Evolutionary conservation across 75 land plant species (phyloP).

Genomic region (Cunninghamia lanceolata): DNA sequence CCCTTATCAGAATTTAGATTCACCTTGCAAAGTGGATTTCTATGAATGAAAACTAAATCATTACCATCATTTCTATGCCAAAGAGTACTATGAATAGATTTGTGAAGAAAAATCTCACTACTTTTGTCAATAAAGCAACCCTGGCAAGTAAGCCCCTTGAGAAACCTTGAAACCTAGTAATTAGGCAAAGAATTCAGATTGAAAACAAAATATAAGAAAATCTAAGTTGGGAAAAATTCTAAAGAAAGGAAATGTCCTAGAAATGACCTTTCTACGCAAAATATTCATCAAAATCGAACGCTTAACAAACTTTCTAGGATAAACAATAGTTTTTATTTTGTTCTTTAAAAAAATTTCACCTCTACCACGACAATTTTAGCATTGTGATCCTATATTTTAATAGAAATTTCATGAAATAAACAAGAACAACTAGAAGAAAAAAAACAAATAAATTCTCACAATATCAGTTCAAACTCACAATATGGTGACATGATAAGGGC

Average conservation of each 20-base stretch:
- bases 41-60: background rate
- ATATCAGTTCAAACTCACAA: too few species aligned
- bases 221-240: background rate
- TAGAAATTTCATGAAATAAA: too few species aligned
- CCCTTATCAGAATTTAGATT: background rate
- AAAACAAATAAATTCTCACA: too few species aligned
- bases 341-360: too few species aligned
- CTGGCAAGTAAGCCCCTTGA: conserved; percentile 10
- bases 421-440: too few species aligned
- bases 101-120: background rate
- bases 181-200: background rate
- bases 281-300: background rate
- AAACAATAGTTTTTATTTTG: too few species aligned
- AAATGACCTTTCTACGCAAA: background rate
- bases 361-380: too few species aligned
- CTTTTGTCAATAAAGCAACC: background rate
- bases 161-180: background rate
- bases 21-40: background rate
- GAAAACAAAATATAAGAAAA: background rate
- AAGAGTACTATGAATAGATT: background rate
- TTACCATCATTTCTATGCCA: background rate
- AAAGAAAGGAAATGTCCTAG: too few species aligned
- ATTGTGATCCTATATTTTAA: too few species aligned
- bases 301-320: background rate
- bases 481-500: too few species aligned